Base-by-base conservation (phyloP, 352 stramenopile genomes). In the Globisporangium middletonii region DNA sequence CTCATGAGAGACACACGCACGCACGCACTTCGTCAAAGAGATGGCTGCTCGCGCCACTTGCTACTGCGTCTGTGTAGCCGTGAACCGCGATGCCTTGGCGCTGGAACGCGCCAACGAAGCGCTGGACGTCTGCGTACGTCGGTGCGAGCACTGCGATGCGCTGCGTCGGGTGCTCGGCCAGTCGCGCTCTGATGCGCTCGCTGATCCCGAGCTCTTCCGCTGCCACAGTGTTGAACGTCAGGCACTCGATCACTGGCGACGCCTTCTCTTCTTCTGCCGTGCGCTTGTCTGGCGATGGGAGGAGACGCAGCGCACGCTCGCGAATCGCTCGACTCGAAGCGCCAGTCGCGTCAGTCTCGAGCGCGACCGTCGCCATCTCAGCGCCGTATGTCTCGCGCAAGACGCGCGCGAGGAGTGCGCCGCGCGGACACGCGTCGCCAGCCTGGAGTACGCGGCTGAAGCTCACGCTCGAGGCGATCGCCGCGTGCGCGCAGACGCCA, bases 401-500 rank as follows among this genome's bases (percentile, higher is more conserved):
- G 53, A 74, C 57, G 9, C 49, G 55, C 38, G 83, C 65, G 53
- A 90, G 68, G 41, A 75, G 67, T 27, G 59, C 30, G 1, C 65
- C 75, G 9, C 54, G 64, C 30, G 63, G 47, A 59, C 76, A 86
- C 27, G 63, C 42, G 7, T 71, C 57, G 37, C 50, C 53, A 16
- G 70, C 50, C 18, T 67, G n/a, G 16, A 83, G 51, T 16, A 79
- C 60, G 42, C 72, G 75, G 44, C 72, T 84, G 55, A 88, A 79
- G 50, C 65, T 88, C 30, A 75, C 63, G 55, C 69, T 88, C 7
- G 75, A 87, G 41, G 67, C 52, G 41, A 92, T 72, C 43, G 49
- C 65, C 1, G 62, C 58, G 15, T 82, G 71, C 1, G 50, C 67
- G 33, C 64, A 83, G 26, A 80, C 53, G 41, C 72, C 64, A 2